Conservation (phyloP, 768 basidiomycete species). For the Phallus indusiatus region DNA sequence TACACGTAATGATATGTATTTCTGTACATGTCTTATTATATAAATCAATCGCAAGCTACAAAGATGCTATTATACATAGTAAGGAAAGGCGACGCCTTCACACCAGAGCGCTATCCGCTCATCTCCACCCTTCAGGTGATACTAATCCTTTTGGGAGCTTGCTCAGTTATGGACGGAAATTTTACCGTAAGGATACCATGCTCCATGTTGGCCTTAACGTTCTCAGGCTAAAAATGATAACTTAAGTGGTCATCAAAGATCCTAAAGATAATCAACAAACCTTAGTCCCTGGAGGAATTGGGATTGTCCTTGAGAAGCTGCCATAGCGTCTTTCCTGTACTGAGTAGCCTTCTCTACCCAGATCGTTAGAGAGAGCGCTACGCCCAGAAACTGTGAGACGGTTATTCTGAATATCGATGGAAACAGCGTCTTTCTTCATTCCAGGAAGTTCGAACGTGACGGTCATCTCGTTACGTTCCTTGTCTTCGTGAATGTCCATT, state of each 20-base stretch:
- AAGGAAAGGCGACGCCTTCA: no score
- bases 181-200: constrained; percentile 38
- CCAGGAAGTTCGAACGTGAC: constrained; percentile 51
- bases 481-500: constrained; percentile 39
- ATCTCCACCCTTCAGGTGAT: constrained; percentile 11
- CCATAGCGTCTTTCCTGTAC: constrained; percentile 40
- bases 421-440: constrained; percentile 37
- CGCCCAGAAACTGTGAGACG: constrained; percentile 41
- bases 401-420: constrained; percentile 38
- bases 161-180: constrained; percentile 37
- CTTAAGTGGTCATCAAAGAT: not conserved
- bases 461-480: constrained; percentile 32
- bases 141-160: constrained; percentile 37
- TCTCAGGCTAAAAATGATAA: constrained; percentile 24
- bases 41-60: no score
- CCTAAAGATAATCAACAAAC: constrained; percentile 17
- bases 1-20: no score
- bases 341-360: constrained; percentile 29
- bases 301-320: constrained; percentile 37
- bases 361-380: constrained; percentile 21
- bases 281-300: constrained; percentile 40
- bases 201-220: constrained; percentile 39
- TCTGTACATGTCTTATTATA: no score
- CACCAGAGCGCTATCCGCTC: no score
- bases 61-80: no score